Evolutionary conservation across 352 stramenopile genomes (phyloP).

Genomic region (Phytophthora meadii): DNA sequence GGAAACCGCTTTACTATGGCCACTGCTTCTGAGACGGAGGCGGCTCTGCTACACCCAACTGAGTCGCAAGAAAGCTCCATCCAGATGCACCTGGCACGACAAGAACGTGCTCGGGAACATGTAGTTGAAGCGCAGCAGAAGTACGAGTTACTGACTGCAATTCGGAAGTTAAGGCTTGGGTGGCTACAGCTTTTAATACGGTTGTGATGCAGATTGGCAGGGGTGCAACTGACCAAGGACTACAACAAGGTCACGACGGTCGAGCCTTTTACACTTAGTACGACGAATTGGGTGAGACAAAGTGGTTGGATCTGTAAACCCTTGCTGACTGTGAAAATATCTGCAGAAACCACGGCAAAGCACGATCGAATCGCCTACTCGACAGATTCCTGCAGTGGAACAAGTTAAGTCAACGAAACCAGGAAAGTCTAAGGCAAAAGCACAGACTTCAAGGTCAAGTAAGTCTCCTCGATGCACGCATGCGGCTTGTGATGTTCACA

Average conservation of each 20-base stretch:
- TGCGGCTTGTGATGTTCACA: slow-evolving; percentile 6
- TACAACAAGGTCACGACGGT: slow-evolving; percentile 59
- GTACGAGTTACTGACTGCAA: slow-evolving; percentile 18
- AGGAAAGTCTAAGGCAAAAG: slow-evolving; percentile 24
- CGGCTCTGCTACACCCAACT: slow-evolving; percentile 47
- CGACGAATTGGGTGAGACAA: slow-evolving; percentile 54
- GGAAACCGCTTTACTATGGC: slow-evolving; percentile 1
- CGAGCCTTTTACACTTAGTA: slow-evolving; percentile 68
- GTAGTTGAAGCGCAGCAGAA: slow-evolving; percentile 49
- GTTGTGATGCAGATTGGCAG: slow-evolving; percentile 30
- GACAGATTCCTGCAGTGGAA: slow-evolving; percentile 1
- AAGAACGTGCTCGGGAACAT: slow-evolving; percentile 57
- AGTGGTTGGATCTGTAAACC: not conserved
- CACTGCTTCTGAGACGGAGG: slow-evolving; percentile 14
- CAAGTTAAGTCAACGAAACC: slow-evolving; percentile 6
- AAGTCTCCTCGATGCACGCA: slow-evolving; percentile 23
- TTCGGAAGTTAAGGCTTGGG: not conserved
- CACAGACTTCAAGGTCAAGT: slow-evolving; percentile 2
- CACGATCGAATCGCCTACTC: slow-evolving; percentile 25
- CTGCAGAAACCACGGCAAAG: slow-evolving; percentile 34
- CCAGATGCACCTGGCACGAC: slow-evolving; percentile 57
- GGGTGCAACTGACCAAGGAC: slow-evolving; percentile 51
- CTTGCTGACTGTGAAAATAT: not conserved
- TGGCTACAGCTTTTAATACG: not conserved
- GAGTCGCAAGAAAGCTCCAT: slow-evolving; percentile 72